These are phyloP conservation scores for Bacidia gigantensis DNA, from an alignment of 495 filamentous ascomycete genomes.

Conservation along the genomic window DNA sequence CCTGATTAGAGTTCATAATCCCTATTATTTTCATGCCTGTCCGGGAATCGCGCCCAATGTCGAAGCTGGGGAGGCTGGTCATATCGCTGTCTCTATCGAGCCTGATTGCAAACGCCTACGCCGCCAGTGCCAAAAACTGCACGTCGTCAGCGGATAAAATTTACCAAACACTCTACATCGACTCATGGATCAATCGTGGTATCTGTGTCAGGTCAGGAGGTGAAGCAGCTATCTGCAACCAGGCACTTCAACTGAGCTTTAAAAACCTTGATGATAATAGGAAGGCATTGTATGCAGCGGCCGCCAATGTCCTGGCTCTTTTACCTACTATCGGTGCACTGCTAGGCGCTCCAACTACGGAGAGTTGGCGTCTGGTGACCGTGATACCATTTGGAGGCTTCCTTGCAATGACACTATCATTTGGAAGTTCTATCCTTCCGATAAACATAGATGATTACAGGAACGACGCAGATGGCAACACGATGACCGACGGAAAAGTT, in stretches of 20 bases:
- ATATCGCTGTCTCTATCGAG: too few relatives aligned
- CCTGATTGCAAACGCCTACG: not conserved
- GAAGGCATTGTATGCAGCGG: slow-evolving; percentile 5
- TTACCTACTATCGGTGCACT: slow-evolving; percentile 14
- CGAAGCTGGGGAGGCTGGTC: too few relatives aligned
- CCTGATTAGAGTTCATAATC: too few relatives aligned
- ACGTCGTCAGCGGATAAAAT: not conserved
- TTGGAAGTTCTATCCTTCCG: slow-evolving; percentile 11
- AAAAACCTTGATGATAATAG: not conserved
- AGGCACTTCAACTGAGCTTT: not conserved
- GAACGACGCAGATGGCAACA: not conserved
- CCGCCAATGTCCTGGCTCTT: slow-evolving; percentile 10
- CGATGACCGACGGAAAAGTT: not conserved
- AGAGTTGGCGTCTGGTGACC: slow-evolving; percentile 10
- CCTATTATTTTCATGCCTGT: too few relatives aligned
- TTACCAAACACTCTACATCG: not conserved
- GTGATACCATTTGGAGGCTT: slow-evolving; percentile 10
- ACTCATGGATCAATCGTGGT: not conserved
- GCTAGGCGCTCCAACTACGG: slow-evolving; percentile 8
- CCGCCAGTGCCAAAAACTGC: not conserved
- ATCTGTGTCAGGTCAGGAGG: not conserved
- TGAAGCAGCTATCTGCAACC: not conserved
- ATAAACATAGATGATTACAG: slow-evolving; percentile 7
- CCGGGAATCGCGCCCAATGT: too few relatives aligned
- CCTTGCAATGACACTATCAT: slow-evolving; percentile 11